Evolutionary conservation across 768 basidiomycete genomes (phyloP).

Genomic region (Naganishia randhawae): DNA sequence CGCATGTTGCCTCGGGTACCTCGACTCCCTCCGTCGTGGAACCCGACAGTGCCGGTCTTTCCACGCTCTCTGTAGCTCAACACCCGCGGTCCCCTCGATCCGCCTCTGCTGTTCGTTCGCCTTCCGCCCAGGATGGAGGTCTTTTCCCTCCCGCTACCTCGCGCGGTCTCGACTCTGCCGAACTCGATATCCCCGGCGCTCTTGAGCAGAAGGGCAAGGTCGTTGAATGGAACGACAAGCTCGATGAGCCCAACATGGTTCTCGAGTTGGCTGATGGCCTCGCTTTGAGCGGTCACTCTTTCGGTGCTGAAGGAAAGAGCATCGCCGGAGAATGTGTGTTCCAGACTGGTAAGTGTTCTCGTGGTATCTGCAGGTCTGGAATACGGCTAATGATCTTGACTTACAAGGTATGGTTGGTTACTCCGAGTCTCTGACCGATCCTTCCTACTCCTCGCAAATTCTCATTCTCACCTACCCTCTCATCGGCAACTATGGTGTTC

Average conservation of each 20-base stretch:
- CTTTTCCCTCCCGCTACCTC: conserved; percentile 48
- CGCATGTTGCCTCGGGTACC: neutral
- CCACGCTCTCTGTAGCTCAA: conserved; percentile 8
- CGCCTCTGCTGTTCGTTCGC: neutral
- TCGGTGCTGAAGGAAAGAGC: conserved; percentile 86
- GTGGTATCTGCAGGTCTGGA: conserved; percentile 7
- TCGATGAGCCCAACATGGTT: conserved; percentile 55
- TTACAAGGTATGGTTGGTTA: conserved; percentile 94
- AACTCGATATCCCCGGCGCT: conserved; percentile 15
- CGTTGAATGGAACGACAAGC: conserved; percentile 39
- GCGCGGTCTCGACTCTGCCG: conserved; percentile 42
- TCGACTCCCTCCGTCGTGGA: neutral
- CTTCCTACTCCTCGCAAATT: conserved; percentile 97
- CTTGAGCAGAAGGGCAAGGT: conserved; percentile 17
- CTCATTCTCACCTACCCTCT: conserved; percentile 95
- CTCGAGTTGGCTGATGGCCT: conserved; percentile 88
- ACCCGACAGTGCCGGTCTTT: neutral
- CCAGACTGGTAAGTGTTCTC: conserved; percentile 77
- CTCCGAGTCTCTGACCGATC: conserved; percentile 95
- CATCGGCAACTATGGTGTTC: conserved; percentile 96
- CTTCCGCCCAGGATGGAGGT: conserved; percentile 24
- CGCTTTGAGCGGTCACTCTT: conserved; percentile 81
- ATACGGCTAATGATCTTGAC: conserved; percentile 33
- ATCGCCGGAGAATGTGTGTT: conserved; percentile 98
- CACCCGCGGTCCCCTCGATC: conserved; percentile 21